Base-by-base conservation (phyloP, 768 basidiomycete genomes). In the Tulasnella sp. region DNA sequence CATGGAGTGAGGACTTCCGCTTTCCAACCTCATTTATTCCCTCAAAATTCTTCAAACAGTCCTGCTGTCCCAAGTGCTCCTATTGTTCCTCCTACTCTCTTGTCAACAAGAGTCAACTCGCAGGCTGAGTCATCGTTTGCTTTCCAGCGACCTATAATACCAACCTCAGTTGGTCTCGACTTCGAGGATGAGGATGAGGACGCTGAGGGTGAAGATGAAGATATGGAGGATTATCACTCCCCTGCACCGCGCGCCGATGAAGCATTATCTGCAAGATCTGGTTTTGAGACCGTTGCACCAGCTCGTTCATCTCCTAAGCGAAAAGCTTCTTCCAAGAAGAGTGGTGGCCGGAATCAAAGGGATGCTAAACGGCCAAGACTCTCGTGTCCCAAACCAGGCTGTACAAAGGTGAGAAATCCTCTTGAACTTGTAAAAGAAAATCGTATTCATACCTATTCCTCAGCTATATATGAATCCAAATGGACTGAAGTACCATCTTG, bases 401-500 rank as follows among this genome's bases (percentile, higher is more conserved):
- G 77, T 57, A 70, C 71, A 19, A 81, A 77, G 67, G 72, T 70
- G 55, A 51, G 66, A n/a, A 6, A 52, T 45, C 15, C 22, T 35
- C 24, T 24, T 45, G 16, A 13, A 33, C 39, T 29, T 41, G 51
- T 42, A 35, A 29, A 22, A 10, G 15, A 24, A 8, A 35, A 28
- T 5, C 16, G 29, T 54, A 16, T 29, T 28, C 31, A 33, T 16
- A 37, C 32, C 16, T 42, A n/a, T n/a, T n/a, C n/a, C 20, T 16
- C 59, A 79, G 72, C 64, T 72, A 25, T 82, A 82, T 58, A 70
- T 79, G 35, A 80, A 78, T 61, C 72, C 77, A 6, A 81, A 79
- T 56, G 79, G 81, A 8, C 66, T 81, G 40, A 78, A 78, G 60
- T 80, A 82, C 58, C 79, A 81, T 57, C 63, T 77, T 45, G 75